These are phyloP conservation scores for Stephania yunnanensis DNA, from an alignment of 164 flowering plant genomes.

Conservation along the genomic window DNA sequence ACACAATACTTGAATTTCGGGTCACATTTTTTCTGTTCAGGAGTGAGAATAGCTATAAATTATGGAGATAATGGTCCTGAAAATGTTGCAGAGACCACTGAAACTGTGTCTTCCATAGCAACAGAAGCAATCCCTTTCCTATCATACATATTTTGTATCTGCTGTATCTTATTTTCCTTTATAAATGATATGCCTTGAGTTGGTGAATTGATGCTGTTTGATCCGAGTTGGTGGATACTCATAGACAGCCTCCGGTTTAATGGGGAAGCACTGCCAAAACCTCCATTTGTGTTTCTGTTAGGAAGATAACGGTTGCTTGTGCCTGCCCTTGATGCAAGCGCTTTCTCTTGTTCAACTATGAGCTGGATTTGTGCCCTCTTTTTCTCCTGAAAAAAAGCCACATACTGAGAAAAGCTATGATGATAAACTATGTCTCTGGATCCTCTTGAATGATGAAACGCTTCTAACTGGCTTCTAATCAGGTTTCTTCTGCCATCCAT, in stretches of 20 bases:
- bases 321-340: slow-evolving; percentile 39
- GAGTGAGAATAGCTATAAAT: slow-evolving; percentile 1
- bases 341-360: slow-evolving; percentile 41
- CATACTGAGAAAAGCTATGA: background rate
- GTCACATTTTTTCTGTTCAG: background rate
- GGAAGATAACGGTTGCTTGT: slow-evolving; percentile 49
- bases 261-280: slow-evolving; percentile 37
- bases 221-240: slow-evolving; percentile 42
- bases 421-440: background rate
- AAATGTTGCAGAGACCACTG: slow-evolving; percentile 48
- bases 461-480: background rate
- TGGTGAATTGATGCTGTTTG: slow-evolving; percentile 41
- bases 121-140: slow-evolving; percentile 26
- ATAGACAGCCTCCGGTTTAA: slow-evolving; percentile 45
- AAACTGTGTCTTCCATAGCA: slow-evolving; percentile 56
- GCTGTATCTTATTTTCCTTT: slow-evolving; percentile 37
- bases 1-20: background rate
- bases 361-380: slow-evolving; percentile 51
- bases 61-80: slow-evolving; percentile 23
- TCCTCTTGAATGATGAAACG: background rate
- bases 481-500: background rate
- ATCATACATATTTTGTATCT: slow-evolving; percentile 20
- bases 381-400: slow-evolving; percentile 38
- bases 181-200: slow-evolving; percentile 37
- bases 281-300: slow-evolving; percentile 47